phyloP scores from a whole-genome alignment of 768 basidiomycete species.

The Leccinum pellstonianum region DNA sequence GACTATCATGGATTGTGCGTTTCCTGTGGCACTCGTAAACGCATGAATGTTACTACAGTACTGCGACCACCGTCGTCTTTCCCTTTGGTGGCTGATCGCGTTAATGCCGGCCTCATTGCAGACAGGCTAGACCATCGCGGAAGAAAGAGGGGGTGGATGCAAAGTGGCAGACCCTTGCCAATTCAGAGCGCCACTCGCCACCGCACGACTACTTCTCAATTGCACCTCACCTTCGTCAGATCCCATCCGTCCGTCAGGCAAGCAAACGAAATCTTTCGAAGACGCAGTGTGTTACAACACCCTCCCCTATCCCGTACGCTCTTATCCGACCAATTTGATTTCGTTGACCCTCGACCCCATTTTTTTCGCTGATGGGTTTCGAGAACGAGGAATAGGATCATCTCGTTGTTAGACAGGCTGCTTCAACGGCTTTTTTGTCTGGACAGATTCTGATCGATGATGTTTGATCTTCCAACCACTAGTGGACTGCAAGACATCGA shows the following conservation, averaged over 20 bases:
- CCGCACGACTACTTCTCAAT: conserved; percentile 2
- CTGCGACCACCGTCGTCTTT: conserved; percentile 5
- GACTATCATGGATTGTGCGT: conserved; percentile 11
- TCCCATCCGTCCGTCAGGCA: conserved; percentile 13
- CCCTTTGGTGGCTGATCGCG: conserved; percentile 1
- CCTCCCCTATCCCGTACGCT: conserved; percentile 9
- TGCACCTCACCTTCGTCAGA: conserved; percentile 9
- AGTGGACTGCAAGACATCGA: conserved; percentile 52
- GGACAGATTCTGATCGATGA: conserved; percentile 55
- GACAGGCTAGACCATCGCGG: conserved; percentile 18
- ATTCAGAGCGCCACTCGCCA: neutral
- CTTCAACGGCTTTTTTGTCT: conserved; percentile 36
- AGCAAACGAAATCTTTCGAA: conserved; percentile 38
- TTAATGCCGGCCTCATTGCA: conserved; percentile 16
- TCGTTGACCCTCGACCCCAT: conserved; percentile 48
- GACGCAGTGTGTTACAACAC: conserved; percentile 31
- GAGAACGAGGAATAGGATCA: conserved; percentile 31
- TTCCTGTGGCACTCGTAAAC: neutral
- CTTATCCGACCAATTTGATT: conserved; percentile 20
- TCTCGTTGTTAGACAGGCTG: conserved; percentile 45
- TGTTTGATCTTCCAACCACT: conserved; percentile 47
- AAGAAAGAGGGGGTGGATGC: conserved; percentile 3
- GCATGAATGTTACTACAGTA: conserved; percentile 8
- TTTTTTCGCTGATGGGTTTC: conserved; percentile 47
- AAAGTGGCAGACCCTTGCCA: conserved; percentile 11